Conservation (phyloP, 176 grass and related monocot genomes). For the Oryza brachyantha region DNA sequence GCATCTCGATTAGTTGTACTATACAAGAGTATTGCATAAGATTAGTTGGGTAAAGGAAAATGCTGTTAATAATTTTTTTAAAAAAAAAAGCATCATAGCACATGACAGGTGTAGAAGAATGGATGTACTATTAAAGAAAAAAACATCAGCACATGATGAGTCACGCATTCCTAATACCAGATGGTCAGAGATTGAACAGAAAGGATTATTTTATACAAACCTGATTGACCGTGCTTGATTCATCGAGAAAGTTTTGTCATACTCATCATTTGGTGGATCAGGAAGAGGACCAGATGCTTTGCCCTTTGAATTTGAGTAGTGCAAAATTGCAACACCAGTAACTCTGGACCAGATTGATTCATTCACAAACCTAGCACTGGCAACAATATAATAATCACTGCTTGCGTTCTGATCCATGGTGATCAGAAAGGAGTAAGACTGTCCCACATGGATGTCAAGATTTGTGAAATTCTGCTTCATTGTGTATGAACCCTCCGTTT, state of each 20-base stretch:
- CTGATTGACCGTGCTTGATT: conserved; percentile 94
- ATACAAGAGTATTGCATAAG: too few species aligned
- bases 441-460: conserved; percentile 90
- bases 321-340: conserved; percentile 80
- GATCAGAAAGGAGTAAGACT: conserved; percentile 91
- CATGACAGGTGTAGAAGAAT: too few species aligned
- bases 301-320: conserved; percentile 89
- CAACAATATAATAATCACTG: conserved; percentile 90
- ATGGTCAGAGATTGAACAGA: background rate
- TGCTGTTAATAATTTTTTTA: too few species aligned
- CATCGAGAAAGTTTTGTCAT: conserved; percentile 91
- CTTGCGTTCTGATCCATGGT: conserved; percentile 98
- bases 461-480: conserved; percentile 85
- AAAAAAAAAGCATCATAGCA: too few species aligned
- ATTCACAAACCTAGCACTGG: conserved; percentile 86
- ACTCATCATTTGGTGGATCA: conserved; percentile 83
- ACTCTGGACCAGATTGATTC: conserved; percentile 76
- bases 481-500: conserved; percentile 90
- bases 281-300: conserved; percentile 87
- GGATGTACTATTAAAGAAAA: too few species aligned
- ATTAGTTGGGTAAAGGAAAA: too few species aligned
- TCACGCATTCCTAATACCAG: too few species aligned
- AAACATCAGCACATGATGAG: too few species aligned
- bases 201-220: conserved; percentile 31
- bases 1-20: too few species aligned